phyloP scores from a whole-genome alignment of 2,329 filamentous ascomycete species.

The Rhynchosporium graminicola region DNA sequence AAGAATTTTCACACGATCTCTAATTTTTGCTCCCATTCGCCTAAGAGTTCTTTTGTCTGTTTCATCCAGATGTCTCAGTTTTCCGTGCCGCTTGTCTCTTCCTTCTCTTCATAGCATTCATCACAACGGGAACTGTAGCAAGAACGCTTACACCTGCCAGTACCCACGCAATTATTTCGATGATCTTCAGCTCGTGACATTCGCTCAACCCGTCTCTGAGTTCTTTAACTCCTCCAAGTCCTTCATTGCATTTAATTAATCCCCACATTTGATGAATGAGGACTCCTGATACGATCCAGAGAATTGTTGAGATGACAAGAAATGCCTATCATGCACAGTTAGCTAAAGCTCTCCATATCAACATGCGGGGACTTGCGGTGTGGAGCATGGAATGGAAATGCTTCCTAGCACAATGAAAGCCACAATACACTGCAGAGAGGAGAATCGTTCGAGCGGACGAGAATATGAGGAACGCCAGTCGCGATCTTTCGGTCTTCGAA shows the following conservation, averaged over 20 bases:
- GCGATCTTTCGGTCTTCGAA: slow-evolving; percentile 21
- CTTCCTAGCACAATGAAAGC: slow-evolving; percentile 26
- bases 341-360: background rate
- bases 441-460: slow-evolving; percentile 24
- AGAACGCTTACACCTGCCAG: slow-evolving; percentile 23
- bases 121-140: slow-evolving; percentile 23
- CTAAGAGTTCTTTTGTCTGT: background rate
- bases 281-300: slow-evolving; percentile 29
- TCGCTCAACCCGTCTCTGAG: slow-evolving; percentile 27
- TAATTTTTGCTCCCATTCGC: background rate
- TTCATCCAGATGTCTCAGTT: slow-evolving; percentile 19
- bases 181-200: slow-evolving; percentile 31
- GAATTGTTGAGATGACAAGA: slow-evolving; percentile 26
- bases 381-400: slow-evolving; percentile 29
- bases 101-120: slow-evolving; percentile 27
- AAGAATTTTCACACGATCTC: background rate
- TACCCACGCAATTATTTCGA: slow-evolving; percentile 28
- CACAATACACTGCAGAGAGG: slow-evolving; percentile 26
- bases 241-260: slow-evolving; percentile 25
- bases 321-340: slow-evolving; percentile 16
- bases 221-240: slow-evolving; percentile 20
- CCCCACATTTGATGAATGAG: slow-evolving; percentile 30
- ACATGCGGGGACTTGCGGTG: slow-evolving; percentile 15
- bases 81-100: slow-evolving; percentile 24
- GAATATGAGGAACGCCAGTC: slow-evolving; percentile 27